Base-by-base conservation (phyloP, 1,284 basidiomycete species). In the Somion occarium region DNA sequence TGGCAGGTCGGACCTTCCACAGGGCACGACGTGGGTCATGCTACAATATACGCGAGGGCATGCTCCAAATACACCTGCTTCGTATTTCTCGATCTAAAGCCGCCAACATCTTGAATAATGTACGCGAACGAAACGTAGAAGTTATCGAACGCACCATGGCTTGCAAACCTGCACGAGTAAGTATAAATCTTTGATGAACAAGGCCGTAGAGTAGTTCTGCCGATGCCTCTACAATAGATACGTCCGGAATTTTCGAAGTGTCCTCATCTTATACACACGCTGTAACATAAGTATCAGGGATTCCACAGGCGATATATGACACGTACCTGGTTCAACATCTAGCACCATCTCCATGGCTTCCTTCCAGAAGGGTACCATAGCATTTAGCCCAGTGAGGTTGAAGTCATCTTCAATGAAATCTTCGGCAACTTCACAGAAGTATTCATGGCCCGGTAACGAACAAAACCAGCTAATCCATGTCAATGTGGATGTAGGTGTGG, bases 271-370 rank as follows among this genome's bases (percentile, higher is more conserved):
- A 44, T 48, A n/a, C n/a, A n/a, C n/a, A 34, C 27, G 13, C 20
- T 48, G 30, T 34, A 15, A 48, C 46, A 38, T 38, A 15, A 41
- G 38, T 38, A 42, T 39, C 19, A 50, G 42, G 19, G 25, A n/a
- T n/a, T 46, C 15, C 20, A 13, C 23, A 43, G 5, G 11, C 25
- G 26, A 24, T 39, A 50, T 42, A 44, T 49, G 61, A 56, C 49
- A 67, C 85, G 68, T 69, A 94, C 93, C 93, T 73, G 97, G 93
- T 73, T 99, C 97, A 48, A 99, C 96, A 70, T 99, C 97, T 54
- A 99, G 73, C n/a, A 99, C 94, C 97, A 99, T 99, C 74, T 99
- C 97, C 83, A 99, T 88, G 24, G 97, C 97, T 69, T 99, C 97
- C 70, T 98, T 95, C 93, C 97, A 99, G 67, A 99, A 99, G 7